Evolutionary conservation across 2,329 filamentous ascomycete genomes (phyloP).

Genomic region (Cladophialophora carrionii): DNA sequence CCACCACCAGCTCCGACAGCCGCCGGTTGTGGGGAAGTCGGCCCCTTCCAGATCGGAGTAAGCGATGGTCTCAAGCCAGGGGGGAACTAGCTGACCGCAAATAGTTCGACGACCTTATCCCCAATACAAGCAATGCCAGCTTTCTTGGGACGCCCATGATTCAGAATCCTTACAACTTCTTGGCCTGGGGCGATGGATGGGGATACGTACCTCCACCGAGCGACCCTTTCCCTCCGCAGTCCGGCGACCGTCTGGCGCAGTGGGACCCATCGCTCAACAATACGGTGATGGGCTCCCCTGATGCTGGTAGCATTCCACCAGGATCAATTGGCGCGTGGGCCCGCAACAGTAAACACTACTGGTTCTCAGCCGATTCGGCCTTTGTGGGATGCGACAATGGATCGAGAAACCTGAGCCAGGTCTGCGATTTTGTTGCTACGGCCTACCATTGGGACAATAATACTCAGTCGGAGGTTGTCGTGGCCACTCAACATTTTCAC

Average conservation of each 20-base stretch:
- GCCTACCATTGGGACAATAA: slow-evolving; percentile 50
- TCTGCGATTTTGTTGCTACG: slow-evolving; percentile 48
- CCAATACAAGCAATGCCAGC: slow-evolving; percentile 39
- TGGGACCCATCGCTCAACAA: slow-evolving; percentile 53
- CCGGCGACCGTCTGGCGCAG: slow-evolving; percentile 36
- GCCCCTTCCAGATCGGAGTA: slow-evolving; percentile 33
- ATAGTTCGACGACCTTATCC: slow-evolving; percentile 41
- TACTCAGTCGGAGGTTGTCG: slow-evolving; percentile 42
- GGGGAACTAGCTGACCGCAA: slow-evolving; percentile 8
- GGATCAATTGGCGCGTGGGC: slow-evolving; percentile 53
- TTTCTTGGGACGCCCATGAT: slow-evolving; percentile 46
- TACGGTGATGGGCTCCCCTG: slow-evolving; percentile 44
- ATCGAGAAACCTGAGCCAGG: slow-evolving; percentile 45
- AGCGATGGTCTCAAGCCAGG: slow-evolving; percentile 6
- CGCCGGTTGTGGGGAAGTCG: slow-evolving; percentile 31
- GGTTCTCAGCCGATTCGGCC: slow-evolving; percentile 55
- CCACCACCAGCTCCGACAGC: slow-evolving; percentile 19
- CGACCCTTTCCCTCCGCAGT: slow-evolving; percentile 49
- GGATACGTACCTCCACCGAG: slow-evolving; percentile 52
- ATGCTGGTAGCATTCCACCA: slow-evolving; percentile 43
- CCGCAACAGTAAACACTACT: slow-evolving; percentile 52
- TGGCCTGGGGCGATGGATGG: slow-evolving; percentile 57
- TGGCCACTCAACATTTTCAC: slow-evolving; percentile 46
- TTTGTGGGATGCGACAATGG: slow-evolving; percentile 55
- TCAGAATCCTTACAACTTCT: slow-evolving; percentile 55